A percentile compares a stretch with the other conserved stretches of the same genome.
Evolutionary conservation across 2,329 filamentous ascomycete genomes (phyloP).

Genomic region (Atkinsonella hypoxylon): DNA sequence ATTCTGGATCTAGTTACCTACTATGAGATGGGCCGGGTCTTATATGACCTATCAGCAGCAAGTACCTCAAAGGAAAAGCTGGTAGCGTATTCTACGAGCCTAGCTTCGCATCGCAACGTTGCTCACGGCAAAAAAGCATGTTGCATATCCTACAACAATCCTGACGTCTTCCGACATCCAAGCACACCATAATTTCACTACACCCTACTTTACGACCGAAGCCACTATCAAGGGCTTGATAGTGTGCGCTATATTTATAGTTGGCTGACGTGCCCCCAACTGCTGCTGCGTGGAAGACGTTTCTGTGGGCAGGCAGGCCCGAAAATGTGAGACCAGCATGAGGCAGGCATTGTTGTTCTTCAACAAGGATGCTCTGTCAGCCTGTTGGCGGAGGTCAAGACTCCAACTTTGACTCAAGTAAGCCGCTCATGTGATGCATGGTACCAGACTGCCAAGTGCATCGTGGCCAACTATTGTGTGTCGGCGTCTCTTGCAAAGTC

Average conservation of each 20-base stretch:
- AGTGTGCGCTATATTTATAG: background rate
- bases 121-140: background rate
- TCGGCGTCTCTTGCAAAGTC: background rate
- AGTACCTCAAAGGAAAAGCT: too few species aligned
- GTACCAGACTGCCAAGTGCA: background rate
- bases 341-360: slow-evolving; percentile 3
- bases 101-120: background rate
- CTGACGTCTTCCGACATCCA: background rate
- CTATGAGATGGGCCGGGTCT: too few species aligned
- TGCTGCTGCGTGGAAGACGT: background rate
- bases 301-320: background rate
- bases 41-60: too few species aligned
- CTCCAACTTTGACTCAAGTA: background rate
- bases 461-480: background rate
- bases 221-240: background rate
- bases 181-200: background rate
- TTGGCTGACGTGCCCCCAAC: background rate
- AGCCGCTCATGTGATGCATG: slow-evolving; percentile 1
- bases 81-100: too few species aligned
- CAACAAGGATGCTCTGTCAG: background rate
- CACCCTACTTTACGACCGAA: too few species aligned
- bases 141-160: background rate
- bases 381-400: background rate
- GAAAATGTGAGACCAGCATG: slow-evolving; percentile 6
- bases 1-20: too few species aligned